Percentiles rank a stretch among this genome's conserved stretches.
Evolutionary conservation across 2,329 filamentous ascomycete genomes (phyloP).

Genomic region (Coniochaeta sp.): DNA sequence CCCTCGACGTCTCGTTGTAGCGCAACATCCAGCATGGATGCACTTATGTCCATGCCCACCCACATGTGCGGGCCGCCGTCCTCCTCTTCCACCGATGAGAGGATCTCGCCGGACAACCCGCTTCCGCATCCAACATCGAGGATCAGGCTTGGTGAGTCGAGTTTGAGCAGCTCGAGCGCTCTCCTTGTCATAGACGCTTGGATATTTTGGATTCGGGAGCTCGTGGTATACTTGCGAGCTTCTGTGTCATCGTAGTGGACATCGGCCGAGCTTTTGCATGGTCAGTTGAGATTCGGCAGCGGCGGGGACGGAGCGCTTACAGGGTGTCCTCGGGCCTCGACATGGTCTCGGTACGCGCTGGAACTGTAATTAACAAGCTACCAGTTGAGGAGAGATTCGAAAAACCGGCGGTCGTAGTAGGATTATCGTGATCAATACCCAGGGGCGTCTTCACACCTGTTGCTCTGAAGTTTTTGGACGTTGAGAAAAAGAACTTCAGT

Average conservation of each 20-base stretch:
- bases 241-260: conserved; percentile 96
- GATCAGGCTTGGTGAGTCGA: conserved; percentile 73
- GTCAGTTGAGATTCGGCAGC: conserved; percentile 2
- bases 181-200: conserved; percentile 92
- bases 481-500: conserved; percentile 6
- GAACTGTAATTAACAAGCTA: no score
- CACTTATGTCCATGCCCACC: conserved; percentile 95
- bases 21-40: conserved; percentile 94
- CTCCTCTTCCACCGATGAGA: conserved; percentile 61
- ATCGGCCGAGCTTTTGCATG: conserved; percentile 67
- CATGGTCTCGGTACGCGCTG: conserved; percentile 49
- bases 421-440: not conserved
- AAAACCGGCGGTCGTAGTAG: no score
- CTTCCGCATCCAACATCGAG: conserved; percentile 97
- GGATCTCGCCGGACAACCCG: conserved; percentile 88
- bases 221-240: conserved; percentile 95
- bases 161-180: conserved; percentile 83
- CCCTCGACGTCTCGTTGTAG: conserved; percentile 88
- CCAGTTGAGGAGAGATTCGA: no score
- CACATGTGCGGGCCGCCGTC: conserved; percentile 85
- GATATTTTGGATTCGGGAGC: conserved; percentile 89
- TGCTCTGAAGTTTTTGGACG: not conserved
- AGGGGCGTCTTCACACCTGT: not conserved
- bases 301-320: conserved; percentile 38
- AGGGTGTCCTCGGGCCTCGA: conserved; percentile 94